Base-by-base conservation (phyloP, 1,139 yeast species). In the Hansenula sp. region DNA sequence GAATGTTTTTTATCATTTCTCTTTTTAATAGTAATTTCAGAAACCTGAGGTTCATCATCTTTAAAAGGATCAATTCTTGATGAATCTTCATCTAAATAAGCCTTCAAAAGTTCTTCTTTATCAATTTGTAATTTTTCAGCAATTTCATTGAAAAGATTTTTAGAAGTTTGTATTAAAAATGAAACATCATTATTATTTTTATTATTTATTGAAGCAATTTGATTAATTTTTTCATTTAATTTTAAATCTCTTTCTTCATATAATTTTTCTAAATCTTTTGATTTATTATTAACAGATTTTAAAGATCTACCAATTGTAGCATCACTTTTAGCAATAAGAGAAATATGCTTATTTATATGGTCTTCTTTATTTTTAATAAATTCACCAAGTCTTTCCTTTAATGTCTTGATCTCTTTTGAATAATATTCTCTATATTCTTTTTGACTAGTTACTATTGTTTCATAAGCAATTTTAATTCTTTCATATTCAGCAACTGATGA, bases 381-480 rank as follows among this genome's bases (percentile, higher is more conserved):
- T 2, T 51, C 46, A 24, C 66, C 65, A 41, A 81, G 61, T 39
- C 55, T 48, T 2, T 51, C 44, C 40, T 56, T 57, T 32, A 68
- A 53, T 36, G 40, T 49, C 4, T 45, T 45, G 5, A 73, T 47
- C 42, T 69, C 68, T 61, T 52, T 56, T 45, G 56, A 64, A 67
- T 78, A 79, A 47, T 75, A 75, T 18, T 60, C 64, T 50, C 77
- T 77, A 57, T 78, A 80, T 45, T 78, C 79, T 34, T 65, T 62
- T 49, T 80, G 85, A 6, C 81, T 66, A 6, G 74, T 71, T 25
- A 74, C 64, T 25, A 83, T 56, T 1, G 84, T 75, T 50, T 82
- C 86, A 55, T 82, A 82, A 13, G 84, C 77, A 36, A 71, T 72
- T 51, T 79, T 75, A 39, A 79, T 62, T 49, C 83, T 61, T 54